Base-by-base conservation (phyloP, 768 basidiomycete species). In the Lactarius tabidus region DNA sequence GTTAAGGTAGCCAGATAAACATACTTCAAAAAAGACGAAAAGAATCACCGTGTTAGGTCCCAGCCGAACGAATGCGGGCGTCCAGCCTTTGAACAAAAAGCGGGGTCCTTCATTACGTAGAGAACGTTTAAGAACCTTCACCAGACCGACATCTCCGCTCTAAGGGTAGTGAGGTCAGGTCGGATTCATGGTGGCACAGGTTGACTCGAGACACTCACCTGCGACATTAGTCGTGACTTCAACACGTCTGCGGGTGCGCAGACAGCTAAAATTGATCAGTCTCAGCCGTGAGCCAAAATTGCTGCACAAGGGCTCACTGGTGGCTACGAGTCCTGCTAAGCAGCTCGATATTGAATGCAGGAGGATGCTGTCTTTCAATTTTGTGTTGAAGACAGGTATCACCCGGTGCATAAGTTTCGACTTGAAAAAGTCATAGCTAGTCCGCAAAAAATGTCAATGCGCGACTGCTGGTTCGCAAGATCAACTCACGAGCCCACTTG, bases 31-130 rank as follows among this genome's bases (percentile, higher is more conserved):
- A 76, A 92, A 91, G 56, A 93, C 87, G 75, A 92, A 94, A 76
- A 93, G 82, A 6, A 93, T 78, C 38, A 94, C 80, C 1, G 92
- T 93, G 73, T 93, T 92, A 1, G 91, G 91, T 33, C 88, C 91
- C 51, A 94, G 76, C 56, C 92, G 86, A 70, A 89, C 84, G 76
- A 92, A 94, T 9, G 92, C 89, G 2, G 92, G 92, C 20, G 90
- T 90, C 92, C 92, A 94, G 38, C 92, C 92, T 74, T 90, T 93
- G 76, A 94, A 90, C 60, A 93, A 78, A 73, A 93, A 93, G 65
- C 80, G 79, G 12, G 85, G 81, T 0, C 92, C 92, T 78, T 94
- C 92, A 70, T 87, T 80, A 45, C 81, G 82, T 39, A 91, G 75
- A 5, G 90, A 90, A 51, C 74, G 79, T 33, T 75, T 77, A 15